These are phyloP conservation scores for Punica granatum DNA, from an alignment of 345 rosid species.

Conservation along the genomic window DNA sequence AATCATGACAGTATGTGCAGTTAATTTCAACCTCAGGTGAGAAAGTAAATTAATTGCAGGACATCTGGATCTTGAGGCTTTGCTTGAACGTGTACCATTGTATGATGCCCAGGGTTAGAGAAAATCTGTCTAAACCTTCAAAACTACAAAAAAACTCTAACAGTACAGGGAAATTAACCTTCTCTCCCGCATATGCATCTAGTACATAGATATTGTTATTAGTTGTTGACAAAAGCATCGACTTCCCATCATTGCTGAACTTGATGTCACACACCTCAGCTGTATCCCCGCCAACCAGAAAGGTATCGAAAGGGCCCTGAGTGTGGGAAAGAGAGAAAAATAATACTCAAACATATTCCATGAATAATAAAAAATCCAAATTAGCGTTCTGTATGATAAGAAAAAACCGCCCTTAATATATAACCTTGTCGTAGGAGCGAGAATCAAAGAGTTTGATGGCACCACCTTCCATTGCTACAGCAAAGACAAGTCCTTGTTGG, in stretches of 20 bases:
- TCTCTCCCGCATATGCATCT: conserved; percentile 93
- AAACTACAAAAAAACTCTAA: neutral
- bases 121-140: neutral
- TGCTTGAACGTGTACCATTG: neutral
- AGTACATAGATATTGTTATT: conserved; percentile 79
- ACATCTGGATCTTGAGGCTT: neutral
- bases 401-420: neutral
- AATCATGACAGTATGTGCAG: neutral
- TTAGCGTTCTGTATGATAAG: neutral
- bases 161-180: conserved; percentile 40
- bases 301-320: conserved; percentile 95
- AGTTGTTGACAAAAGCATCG: conserved; percentile 90
- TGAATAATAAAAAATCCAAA: neutral
- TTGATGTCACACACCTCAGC: conserved; percentile 95
- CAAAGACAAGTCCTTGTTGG: conserved; percentile 98
- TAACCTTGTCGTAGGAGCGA: conserved; percentile 88
- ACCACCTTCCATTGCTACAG: conserved; percentile 99
- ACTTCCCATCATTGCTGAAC: conserved; percentile 95
- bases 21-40: neutral
- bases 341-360: conserved; percentile 12
- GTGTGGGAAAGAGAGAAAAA: conserved; percentile 13
- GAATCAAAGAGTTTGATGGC: conserved; percentile 95
- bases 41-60: neutral
- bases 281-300: conserved; percentile 94
- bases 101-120: neutral